Conservation (phyloP, 768 basidiomycete genomes). For the Tricholoma sp. region DNA sequence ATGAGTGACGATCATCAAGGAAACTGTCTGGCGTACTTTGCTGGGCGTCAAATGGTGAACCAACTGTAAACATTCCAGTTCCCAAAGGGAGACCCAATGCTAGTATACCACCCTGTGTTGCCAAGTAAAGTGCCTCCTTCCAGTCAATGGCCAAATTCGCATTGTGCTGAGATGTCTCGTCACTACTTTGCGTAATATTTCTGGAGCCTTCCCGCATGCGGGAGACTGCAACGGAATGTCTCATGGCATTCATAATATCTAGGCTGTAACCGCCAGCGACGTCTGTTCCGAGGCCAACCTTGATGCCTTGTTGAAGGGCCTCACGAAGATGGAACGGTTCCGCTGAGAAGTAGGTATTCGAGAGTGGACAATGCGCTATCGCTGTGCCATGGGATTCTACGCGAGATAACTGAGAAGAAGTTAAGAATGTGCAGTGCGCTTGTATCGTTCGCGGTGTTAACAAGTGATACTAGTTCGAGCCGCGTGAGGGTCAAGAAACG, state of each 20-base stretch:
- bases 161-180: slow-evolving; percentile 1
- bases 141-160: slow-evolving; percentile 58
- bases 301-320: slow-evolving; percentile 57
- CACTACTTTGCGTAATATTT: slow-evolving; percentile 19
- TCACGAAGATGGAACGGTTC: slow-evolving; percentile 66
- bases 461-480: slow-evolving; percentile 43
- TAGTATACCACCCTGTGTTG: slow-evolving; percentile 71
- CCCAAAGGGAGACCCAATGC: slow-evolving; percentile 54
- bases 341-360: slow-evolving; percentile 83
- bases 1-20: slow-evolving; percentile 2
- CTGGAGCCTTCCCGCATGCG: slow-evolving; percentile 57
- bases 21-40: slow-evolving; percentile 42
- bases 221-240: slow-evolving; percentile 68
- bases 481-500: background rate
- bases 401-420: slow-evolving; percentile 41
- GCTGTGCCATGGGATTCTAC: slow-evolving; percentile 49
- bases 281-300: slow-evolving; percentile 80
- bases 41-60: slow-evolving; percentile 72
- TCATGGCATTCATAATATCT: slow-evolving; percentile 76
- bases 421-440: slow-evolving; percentile 86
- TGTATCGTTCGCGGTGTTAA: slow-evolving; percentile 66
- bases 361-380: slow-evolving; percentile 85
- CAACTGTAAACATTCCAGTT: slow-evolving; percentile 51
- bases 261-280: slow-evolving; percentile 82
- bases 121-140: slow-evolving; percentile 78